These are phyloP conservation scores for Erigeron canadensis DNA, from an alignment of 129 eudicot genomes.

Conservation along the genomic window DNA sequence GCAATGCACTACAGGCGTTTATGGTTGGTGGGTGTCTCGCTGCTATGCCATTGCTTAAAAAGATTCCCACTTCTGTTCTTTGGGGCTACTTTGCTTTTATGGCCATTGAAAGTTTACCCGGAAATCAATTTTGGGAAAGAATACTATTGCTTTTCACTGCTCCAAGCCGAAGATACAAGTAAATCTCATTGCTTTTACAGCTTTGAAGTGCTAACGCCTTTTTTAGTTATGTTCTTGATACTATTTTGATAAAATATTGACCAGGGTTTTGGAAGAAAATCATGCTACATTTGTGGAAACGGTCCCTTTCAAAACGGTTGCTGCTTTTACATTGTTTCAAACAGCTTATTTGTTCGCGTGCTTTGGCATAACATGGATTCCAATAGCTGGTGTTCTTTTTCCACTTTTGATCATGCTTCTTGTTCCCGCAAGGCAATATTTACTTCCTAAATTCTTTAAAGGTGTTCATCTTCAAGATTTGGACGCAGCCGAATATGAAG, in stretches of 20 bases:
- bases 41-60: conserved; percentile 89
- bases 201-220: neutral
- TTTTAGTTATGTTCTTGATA: neutral
- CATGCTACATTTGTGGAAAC: conserved; percentile 93
- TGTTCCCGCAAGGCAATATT: conserved; percentile 89
- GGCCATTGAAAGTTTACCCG: conserved; percentile 98
- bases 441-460: conserved; percentile 85
- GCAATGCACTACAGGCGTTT: conserved; percentile 80
- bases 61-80: conserved; percentile 93
- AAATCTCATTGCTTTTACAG: conserved; percentile 24
- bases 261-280: conserved; percentile 80
- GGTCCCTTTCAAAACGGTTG: conserved; percentile 79
- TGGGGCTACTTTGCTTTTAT: conserved; percentile 99
- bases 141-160: conserved; percentile 84
- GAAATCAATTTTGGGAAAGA: conserved; percentile 97
- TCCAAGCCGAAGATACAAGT: conserved; percentile 98
- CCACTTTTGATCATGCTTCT: conserved; percentile 96
- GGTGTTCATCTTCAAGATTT: conserved; percentile 94
- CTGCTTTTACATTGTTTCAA: conserved; percentile 83
- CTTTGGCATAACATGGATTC: conserved; percentile 97
- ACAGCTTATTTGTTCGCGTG: conserved; percentile 73
- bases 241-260: conserved; percentile 17
- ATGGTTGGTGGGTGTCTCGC: conserved; percentile 90
- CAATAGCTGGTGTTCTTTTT: conserved; percentile 92
- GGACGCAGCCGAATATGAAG: conserved; percentile 97